phyloP scores from a whole-genome alignment of 192 early-diverging fungal species.

The Coemansia sp. region DNA sequence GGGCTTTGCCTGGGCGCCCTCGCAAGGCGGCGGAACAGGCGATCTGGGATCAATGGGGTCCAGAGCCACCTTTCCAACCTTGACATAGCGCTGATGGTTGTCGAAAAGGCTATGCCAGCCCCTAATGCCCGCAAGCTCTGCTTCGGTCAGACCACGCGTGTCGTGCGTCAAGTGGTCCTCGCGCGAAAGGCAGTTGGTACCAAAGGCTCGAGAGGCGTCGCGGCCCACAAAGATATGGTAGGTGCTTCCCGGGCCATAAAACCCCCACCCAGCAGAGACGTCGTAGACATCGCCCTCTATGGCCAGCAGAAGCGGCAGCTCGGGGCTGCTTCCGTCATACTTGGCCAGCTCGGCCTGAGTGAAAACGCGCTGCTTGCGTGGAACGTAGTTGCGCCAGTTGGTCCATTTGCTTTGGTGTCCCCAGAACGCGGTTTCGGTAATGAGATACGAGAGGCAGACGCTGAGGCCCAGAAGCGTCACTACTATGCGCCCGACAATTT shows the following conservation, averaged over 20 bases:
- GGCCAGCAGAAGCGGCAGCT: constrained; percentile 83
- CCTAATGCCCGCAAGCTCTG: constrained; percentile 70
- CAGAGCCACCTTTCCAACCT: constrained; percentile 78
- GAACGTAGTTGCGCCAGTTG: constrained; percentile 68
- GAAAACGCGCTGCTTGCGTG: constrained; percentile 64
- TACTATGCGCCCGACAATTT: constrained; percentile 34
- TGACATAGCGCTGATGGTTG: constrained; percentile 81
- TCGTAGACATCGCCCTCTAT: constrained; percentile 94
- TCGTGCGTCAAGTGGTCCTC: constrained; percentile 89
- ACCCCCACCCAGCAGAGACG: constrained; percentile 69
- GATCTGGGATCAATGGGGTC: constrained; percentile 76
- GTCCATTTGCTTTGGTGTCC: constrained; percentile 67
- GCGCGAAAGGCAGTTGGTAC: constrained; percentile 86
- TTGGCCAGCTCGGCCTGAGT: constrained; percentile 71
- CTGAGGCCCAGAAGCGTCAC: constrained; percentile 34
- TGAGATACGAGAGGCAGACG: constrained; percentile 58
- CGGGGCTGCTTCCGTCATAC: constrained; percentile 83
- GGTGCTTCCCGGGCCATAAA: constrained; percentile 75
- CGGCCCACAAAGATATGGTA: constrained; percentile 88
- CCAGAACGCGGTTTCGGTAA: constrained; percentile 78
- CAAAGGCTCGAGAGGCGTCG: constrained; percentile 91
- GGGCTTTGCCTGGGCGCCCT: constrained; percentile 55
- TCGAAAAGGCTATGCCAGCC: constrained; percentile 88
- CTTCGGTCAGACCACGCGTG: constrained; percentile 72
- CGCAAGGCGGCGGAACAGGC: constrained; percentile 80